A percentile compares a stretch with the other conserved stretches of the same genome.
Evolutionary conservation across 2,329 filamentous ascomycete species (phyloP).

Genomic region (Paecilomyces formosus): DNA sequence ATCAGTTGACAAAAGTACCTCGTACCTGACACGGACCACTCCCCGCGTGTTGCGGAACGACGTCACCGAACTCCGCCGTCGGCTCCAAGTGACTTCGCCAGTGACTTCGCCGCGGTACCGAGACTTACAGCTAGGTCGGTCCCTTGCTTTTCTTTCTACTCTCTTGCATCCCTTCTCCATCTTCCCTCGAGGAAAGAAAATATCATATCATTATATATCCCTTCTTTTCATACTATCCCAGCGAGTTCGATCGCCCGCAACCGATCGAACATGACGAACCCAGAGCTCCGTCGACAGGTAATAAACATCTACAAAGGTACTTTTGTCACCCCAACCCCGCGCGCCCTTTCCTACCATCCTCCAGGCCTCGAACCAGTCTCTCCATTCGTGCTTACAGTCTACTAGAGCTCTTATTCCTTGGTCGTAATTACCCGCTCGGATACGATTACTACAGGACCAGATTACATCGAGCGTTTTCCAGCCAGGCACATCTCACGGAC

Average conservation of each 20-base stretch:
- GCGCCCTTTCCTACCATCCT: background rate
- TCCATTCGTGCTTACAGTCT: background rate
- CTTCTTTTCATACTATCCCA: background rate
- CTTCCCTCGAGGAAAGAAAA: conserved; percentile 20
- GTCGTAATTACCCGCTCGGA: conserved; percentile 79
- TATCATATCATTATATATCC: background rate
- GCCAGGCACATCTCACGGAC: conserved; percentile 62
- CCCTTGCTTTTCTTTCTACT: conserved; percentile 18
- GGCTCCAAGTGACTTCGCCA: no score
- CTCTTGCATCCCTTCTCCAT: conserved; percentile 20
- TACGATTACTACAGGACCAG: conserved; percentile 74
- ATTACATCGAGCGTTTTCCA: conserved; percentile 77
- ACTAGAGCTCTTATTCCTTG: conserved; percentile 74
- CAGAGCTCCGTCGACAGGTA: conserved; percentile 65
- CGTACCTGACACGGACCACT: conserved; percentile 32
- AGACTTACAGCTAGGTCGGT: conserved; percentile 20
- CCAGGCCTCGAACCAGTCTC: background rate
- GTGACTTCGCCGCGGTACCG: background rate
- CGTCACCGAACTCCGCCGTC: conserved; percentile 26
- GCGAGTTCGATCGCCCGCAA: background rate
- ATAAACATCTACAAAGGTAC: conserved; percentile 83
- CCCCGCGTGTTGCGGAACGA: conserved; percentile 48
- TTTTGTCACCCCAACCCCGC: background rate
- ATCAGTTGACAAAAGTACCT: background rate
- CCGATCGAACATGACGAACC: conserved; percentile 35